Percentiles rank a stretch among this genome's conserved stretches.
Conservation (phyloP, 2,329 filamentous ascomycete species). For the Phaeosphaeriaceae sp. region DNA sequence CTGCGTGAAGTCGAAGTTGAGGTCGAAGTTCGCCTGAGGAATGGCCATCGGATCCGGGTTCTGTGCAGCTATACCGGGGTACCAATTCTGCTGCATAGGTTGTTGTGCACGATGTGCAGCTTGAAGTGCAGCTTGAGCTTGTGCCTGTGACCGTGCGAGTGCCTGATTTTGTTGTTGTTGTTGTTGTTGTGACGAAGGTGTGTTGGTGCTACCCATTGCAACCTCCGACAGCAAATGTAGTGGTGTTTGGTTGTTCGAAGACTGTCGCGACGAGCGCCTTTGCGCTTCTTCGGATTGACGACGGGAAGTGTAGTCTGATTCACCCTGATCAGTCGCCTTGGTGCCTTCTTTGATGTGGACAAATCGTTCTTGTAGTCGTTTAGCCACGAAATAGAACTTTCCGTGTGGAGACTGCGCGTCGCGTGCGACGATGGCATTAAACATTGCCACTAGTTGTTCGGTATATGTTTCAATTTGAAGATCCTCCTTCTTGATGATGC, state of each 20-base stretch:
- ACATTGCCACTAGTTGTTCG: constrained; percentile 56
- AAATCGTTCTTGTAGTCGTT: constrained; percentile 55
- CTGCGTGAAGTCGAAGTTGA: constrained; percentile 46
- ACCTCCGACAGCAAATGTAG: constrained; percentile 50
- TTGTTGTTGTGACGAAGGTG: constrained; percentile 25
- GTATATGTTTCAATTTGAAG: constrained; percentile 56
- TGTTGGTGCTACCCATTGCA: constrained; percentile 46
- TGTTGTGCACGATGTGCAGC: constrained; percentile 30
- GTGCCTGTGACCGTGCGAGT: not conserved
- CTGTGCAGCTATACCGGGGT: constrained; percentile 28
- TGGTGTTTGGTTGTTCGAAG: constrained; percentile 44
- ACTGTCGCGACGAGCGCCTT: constrained; percentile 28
- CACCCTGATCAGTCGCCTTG: constrained; percentile 32
- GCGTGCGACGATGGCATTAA: constrained; percentile 50
- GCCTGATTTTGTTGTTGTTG: constrained; percentile 36
- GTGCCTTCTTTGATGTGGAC: constrained; percentile 52
- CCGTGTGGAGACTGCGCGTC: constrained; percentile 53
- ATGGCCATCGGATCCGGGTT: constrained; percentile 35
- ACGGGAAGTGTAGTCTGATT: constrained; percentile 29
- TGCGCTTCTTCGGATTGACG: constrained; percentile 21
- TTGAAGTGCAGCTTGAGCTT: constrained; percentile 32
- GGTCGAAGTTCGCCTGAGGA: constrained; percentile 37
- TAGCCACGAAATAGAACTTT: constrained; percentile 57
- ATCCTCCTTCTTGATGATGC: constrained; percentile 56
- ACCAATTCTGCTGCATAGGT: constrained; percentile 37